phyloP scores from a whole-genome alignment of 306 rosid species.

The Cucurbita moschata region DNA sequence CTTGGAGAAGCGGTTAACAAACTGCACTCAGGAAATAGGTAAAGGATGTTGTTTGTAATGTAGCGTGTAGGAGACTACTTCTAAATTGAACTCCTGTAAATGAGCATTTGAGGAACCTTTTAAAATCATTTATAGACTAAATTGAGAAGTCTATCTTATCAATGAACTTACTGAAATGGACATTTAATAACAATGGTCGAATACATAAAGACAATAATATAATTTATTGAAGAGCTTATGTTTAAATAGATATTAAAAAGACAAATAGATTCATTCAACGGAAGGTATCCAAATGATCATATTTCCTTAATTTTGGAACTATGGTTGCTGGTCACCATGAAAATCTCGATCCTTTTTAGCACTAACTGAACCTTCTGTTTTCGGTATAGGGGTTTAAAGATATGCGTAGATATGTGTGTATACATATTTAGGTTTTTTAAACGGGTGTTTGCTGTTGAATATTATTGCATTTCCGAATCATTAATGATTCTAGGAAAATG shows the following conservation, averaged over 20 bases:
- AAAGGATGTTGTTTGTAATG: not conserved
- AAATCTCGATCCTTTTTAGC: not conserved
- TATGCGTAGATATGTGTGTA: not conserved
- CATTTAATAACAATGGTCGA: not conserved
- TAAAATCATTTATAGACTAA: not conserved
- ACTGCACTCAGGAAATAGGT: conserved; percentile 92
- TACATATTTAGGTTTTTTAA: not conserved
- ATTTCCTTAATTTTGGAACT: not conserved
- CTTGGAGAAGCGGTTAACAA: conserved; percentile 59
- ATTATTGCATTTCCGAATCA: not conserved
- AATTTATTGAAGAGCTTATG: not conserved
- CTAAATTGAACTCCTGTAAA: not conserved
- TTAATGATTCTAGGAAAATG: not conserved
- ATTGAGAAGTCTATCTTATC: not conserved
- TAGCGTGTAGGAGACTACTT: not conserved
- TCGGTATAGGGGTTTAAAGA: not conserved
- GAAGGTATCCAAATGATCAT: not conserved
- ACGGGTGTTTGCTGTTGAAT: not conserved
- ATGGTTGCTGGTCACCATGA: not conserved
- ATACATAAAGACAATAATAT: not conserved
- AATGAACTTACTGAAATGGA: not conserved
- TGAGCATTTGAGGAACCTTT: not conserved
- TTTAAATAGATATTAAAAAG: not conserved
- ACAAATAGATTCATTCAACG: not conserved
- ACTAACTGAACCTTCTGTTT: not conserved